Base-by-base conservation (phyloP, 2,329 filamentous ascomycete species). In the Verticillium longisporum region DNA sequence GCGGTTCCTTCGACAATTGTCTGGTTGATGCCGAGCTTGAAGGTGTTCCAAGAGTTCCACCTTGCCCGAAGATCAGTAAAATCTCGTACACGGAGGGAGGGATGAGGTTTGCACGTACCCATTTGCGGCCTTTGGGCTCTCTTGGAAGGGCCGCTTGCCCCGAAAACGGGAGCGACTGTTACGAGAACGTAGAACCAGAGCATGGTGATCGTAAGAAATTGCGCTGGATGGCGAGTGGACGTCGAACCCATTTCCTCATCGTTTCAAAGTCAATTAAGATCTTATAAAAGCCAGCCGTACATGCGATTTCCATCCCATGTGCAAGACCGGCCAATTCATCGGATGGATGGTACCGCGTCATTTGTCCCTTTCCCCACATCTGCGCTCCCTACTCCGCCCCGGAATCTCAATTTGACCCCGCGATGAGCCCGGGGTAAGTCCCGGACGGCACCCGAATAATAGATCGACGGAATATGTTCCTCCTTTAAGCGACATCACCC, bases 51-150 rank as follows among this genome's bases (percentile, higher is more conserved):
- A 6, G 60, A 63, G 60, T 62, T 62, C 62, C 60, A 62, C 1
- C 62, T 60, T 61, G n/a, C 26, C 26, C 26, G 26, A 26, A 68
- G 67, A 70, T 11, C 68, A 68, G n/a, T 66, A 63, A 58, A 67
- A 64, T 11, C 68, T 62, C 55, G 14, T 21, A 4, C 9, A 50
- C 6, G 14, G 18, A 21, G 9, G 18, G n/a, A 50, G n/a, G n/a
- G n/a, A n/a, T 13, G 4, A 26, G 26, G 26, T 26, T 26, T 4
- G 10, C 32, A 33, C 36, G 15, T 53, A 58, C 61, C 57, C 59
- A 60, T 62, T 11, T 61, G 45, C 3, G 57, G 59, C 18, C 60
- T 56, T 5, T 15, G 32, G 3, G 18, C 37, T n/a, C 54, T 55
- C 18, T 15, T 55, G 10, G 41, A 10, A 55, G 9, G n/a, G n/a